Evolutionary conservation across 176 grass and related monocot species (phyloP), one percentile per base, ranked within the genome.

Genomic region (Aegilops bicornis): DNA sequence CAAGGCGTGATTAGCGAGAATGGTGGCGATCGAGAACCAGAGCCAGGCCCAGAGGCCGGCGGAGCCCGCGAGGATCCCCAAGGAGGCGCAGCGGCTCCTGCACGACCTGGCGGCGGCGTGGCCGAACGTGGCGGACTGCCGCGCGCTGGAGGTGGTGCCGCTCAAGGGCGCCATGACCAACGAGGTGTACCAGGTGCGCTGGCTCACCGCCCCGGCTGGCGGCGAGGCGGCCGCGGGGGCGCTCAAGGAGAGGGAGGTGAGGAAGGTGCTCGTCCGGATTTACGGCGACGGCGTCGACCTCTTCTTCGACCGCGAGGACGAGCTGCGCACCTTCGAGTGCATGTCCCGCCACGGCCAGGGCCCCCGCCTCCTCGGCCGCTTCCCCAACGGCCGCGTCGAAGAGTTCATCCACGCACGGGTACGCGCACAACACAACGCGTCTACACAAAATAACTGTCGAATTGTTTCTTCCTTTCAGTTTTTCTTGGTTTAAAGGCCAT

Each of bases 321-420:
- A 99, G 90, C 85, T 96, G 60, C 90, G 90, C 79, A 99, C 97
- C 80, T 99, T 99, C 89, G 94, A 99, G 92, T 99, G 92, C 87
- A 86, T 99, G 81, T 96, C 97, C 23, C 83, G 91, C 82, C 97
- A 98, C 71, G 94, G 97, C 30, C 97, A 98, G 79, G 97, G 97
- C 0, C 97, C 97, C 50, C 87, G 91, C 64, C 97, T 99, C 40
- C 92, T 99, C 35, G 94, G 85, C 76, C 86, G 94, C 8, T 99
- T 99, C 85, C 89, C 82, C 64, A 99, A 89, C 88, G 97, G 97
- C 54, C 97, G 97, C 68, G 90, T 99, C 77, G 94, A 99, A 92
- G 97, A 99, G 90, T 99, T 99, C 86, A 93, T 99, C 89, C 97
- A 99, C 80, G 97, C 97, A 37, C 89, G 91, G 91, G 96, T 98